phyloP scores from a whole-genome alignment of 106 monocot genomes.

The Chionographis japonica region DNA sequence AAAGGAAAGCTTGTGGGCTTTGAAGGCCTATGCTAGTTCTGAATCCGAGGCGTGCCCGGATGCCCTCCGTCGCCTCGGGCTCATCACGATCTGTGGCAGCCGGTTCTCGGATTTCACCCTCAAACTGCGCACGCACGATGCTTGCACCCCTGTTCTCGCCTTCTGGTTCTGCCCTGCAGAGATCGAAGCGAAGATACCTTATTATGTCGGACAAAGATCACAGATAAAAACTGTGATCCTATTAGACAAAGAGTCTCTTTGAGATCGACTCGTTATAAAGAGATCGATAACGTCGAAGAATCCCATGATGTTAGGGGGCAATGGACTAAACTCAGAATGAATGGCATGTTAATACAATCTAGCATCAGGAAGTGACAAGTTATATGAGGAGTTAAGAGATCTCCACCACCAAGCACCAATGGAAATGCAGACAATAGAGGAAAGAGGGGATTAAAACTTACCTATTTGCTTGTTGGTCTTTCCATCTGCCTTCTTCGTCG shows the following conservation, averaged over 20 bases:
- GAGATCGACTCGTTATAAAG: too few species aligned
- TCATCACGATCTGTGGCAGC: slow-evolving; percentile 16
- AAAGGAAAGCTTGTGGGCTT: too few species aligned
- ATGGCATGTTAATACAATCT: not conserved
- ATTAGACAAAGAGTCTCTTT: too few species aligned
- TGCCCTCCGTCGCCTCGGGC: slow-evolving; percentile 23
- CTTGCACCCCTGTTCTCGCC: slow-evolving; percentile 10
- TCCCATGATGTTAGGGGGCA: too few species aligned
- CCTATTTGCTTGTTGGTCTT: slow-evolving; percentile 28
- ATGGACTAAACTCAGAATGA: not conserved
- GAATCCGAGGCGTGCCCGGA: slow-evolving; percentile 55
- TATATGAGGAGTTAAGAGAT: not conserved
- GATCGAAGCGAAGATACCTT: not conserved
- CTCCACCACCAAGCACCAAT: too few species aligned
- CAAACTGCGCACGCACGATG: slow-evolving; percentile 8
- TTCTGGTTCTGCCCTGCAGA: slow-evolving; percentile 19
- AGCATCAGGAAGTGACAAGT: not conserved
- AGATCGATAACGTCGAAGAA: too few species aligned
- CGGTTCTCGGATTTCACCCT: slow-evolving; percentile 28
- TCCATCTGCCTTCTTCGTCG: slow-evolving; percentile 17
- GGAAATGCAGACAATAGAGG: too few species aligned
- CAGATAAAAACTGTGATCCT: too few species aligned
- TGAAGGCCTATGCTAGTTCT: slow-evolving; percentile 25
- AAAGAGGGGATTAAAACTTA: not conserved
- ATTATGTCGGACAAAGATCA: too few species aligned